Percentiles rank a stretch among this genome's conserved stretches.
Evolutionary conservation across 345 rosid species (phyloP).

Genomic region (Durio zibethinus): DNA sequence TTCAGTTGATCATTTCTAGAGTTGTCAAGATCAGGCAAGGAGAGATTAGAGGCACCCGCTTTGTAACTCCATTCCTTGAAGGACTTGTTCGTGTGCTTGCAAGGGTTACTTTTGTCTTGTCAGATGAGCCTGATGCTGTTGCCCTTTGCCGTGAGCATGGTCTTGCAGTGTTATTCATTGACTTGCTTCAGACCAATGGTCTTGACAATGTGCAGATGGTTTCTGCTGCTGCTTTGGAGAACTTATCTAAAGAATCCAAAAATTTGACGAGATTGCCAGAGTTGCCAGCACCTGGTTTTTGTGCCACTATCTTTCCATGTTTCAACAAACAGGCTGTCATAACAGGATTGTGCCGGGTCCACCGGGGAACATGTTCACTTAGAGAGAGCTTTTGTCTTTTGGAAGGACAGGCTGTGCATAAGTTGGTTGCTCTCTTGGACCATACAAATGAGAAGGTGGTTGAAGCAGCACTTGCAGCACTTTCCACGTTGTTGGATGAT

Average conservation of each 20-base stretch:
- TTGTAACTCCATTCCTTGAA: conserved; percentile 68
- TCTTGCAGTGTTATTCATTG: conserved; percentile 63
- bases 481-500: conserved; percentile 81
- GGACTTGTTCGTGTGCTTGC: conserved; percentile 77
- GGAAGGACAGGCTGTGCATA: conserved; percentile 84
- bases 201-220: conserved; percentile 73
- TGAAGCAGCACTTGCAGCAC: conserved; percentile 83
- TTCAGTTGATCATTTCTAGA: conserved; percentile 51
- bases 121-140: conserved; percentile 59
- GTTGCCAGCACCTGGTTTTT: conserved; percentile 56
- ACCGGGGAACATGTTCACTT: conserved; percentile 74
- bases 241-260: conserved; percentile 75
- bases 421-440: conserved; percentile 80
- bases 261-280: conserved; percentile 73
- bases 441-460: conserved; percentile 89
- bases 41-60: conserved; percentile 66
- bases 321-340: conserved; percentile 57
- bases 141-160: conserved; percentile 63
- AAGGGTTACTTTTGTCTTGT: conserved; percentile 70
- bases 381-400: conserved; percentile 79
- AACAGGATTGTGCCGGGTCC: conserved; percentile 74
- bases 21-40: conserved; percentile 65
- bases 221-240: conserved; percentile 88
- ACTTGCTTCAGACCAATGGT: conserved; percentile 70
- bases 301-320: conserved; percentile 66